Evolutionary conservation across 768 basidiomycete genomes (phyloP).

Genomic region (Termitomyces sp.): DNA sequence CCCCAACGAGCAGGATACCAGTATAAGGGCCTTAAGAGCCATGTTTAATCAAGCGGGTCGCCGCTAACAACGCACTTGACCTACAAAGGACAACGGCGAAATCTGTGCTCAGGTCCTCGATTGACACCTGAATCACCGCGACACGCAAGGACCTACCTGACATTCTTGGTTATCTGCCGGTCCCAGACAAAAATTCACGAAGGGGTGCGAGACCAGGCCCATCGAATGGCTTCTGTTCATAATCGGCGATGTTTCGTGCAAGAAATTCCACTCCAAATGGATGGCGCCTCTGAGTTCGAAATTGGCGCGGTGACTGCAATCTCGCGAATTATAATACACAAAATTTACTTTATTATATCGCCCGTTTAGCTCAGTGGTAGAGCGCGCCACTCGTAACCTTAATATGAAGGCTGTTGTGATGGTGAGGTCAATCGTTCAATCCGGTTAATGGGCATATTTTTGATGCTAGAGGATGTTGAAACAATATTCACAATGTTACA

Average conservation of each 20-base stretch:
- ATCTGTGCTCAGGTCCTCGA: background rate
- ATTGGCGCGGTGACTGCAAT: too few relatives aligned
- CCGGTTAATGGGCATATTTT: constrained; percentile 28
- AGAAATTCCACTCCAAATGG: too few relatives aligned
- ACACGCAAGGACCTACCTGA: background rate
- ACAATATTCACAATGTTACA: background rate
- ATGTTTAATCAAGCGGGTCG: background rate
- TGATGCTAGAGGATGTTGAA: too few relatives aligned
- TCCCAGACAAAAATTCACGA: too few relatives aligned
- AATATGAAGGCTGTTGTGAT: constrained; percentile 4
- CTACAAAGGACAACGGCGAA: too few relatives aligned
- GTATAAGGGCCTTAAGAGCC: background rate
- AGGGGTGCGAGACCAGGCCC: too few relatives aligned
- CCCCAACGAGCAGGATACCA: background rate
- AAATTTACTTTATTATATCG: too few relatives aligned
- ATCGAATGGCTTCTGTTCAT: too few relatives aligned
- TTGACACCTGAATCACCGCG: background rate
- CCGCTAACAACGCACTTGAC: background rate
- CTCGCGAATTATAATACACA: too few relatives aligned
- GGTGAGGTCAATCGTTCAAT: constrained; percentile 37
- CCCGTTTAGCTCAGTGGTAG: constrained; percentile 58
- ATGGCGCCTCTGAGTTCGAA: too few relatives aligned
- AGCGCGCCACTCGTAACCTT: constrained; percentile 51
- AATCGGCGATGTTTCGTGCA: too few relatives aligned
- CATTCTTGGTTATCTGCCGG: background rate